These are phyloP conservation scores for Geotrichum cucujoidarum DNA, from an alignment of 1,139 yeast genomes.

Conservation along the genomic window DNA sequence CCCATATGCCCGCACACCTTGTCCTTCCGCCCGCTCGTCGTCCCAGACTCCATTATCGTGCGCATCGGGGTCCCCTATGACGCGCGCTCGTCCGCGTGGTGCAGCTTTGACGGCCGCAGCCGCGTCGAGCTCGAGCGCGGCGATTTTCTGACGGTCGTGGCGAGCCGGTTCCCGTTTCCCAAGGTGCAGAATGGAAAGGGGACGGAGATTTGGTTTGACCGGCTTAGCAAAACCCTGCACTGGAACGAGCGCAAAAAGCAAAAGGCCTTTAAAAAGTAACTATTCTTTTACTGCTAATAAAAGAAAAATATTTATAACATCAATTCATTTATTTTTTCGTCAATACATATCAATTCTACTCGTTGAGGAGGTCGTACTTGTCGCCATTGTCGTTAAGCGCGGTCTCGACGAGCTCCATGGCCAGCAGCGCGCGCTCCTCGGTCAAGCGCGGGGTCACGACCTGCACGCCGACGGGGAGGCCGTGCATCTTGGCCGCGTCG, in stretches of 20 bases:
- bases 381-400: conserved; percentile 35
- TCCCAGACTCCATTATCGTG: conserved; percentile 66
- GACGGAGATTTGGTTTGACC: conserved; percentile 47
- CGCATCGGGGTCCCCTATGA: conserved; percentile 63
- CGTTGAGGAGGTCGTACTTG: conserved; percentile 32
- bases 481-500: conserved; percentile 52
- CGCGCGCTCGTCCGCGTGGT: conserved; percentile 71
- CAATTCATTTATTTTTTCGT: too few species aligned
- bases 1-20: conserved; percentile 86
- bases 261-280: conserved; percentile 15
- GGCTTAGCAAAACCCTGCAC: conserved; percentile 46
- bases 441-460: conserved; percentile 53
- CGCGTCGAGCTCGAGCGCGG: conserved; percentile 63
- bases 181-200: conserved; percentile 49
- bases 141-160: conserved; percentile 65
- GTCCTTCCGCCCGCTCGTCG: conserved; percentile 73
- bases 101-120: conserved; percentile 74
- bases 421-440: conserved; percentile 56
- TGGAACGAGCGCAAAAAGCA: conserved; percentile 54
- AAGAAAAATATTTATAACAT: too few species aligned
- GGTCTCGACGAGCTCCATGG: conserved; percentile 38
- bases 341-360: too few species aligned
- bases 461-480: conserved; percentile 65
- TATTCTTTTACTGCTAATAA: too few species aligned
- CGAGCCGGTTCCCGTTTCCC: conserved; percentile 71